These are phyloP conservation scores for Colletotrichum liriopes DNA, from an alignment of 2,329 filamentous ascomycete species.

Conservation along the genomic window DNA sequence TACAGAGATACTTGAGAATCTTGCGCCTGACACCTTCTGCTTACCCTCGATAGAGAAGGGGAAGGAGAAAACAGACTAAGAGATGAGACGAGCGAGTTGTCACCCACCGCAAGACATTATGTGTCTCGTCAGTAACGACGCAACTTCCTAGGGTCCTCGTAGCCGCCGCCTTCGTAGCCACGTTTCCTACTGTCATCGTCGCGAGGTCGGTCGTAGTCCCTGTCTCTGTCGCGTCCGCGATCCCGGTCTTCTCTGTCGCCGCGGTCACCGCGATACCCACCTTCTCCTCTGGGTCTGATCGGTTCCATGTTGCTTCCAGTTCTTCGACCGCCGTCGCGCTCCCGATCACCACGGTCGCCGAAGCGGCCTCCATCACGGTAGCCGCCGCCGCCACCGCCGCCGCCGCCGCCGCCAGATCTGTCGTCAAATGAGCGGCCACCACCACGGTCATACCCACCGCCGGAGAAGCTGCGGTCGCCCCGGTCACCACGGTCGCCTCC, in stretches of 20 bases:
- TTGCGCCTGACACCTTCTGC: conserved; percentile 43
- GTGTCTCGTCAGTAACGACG: conserved; percentile 72
- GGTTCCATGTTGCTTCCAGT: conserved; percentile 90
- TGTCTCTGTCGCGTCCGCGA: conserved; percentile 61
- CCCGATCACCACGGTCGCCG: conserved; percentile 50
- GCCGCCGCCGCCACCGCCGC: conserved; percentile 62
- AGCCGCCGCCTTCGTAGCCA: conserved; percentile 82
- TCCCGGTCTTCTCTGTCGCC: conserved; percentile 62
- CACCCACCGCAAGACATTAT: conserved; percentile 61
- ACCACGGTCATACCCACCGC: conserved; percentile 70
- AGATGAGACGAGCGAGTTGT: conserved; percentile 29
- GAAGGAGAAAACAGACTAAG: conserved; percentile 51
- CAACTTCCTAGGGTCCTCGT: conserved; percentile 83
- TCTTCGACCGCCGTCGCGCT: conserved; percentile 55
- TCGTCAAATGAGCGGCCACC: conserved; percentile 74
- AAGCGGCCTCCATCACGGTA: conserved; percentile 50
- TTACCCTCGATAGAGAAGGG: conserved; percentile 56
- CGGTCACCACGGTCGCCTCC: conserved; percentile 64
- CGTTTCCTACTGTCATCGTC: conserved; percentile 76
- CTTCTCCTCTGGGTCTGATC: conserved; percentile 76
- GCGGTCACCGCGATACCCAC: conserved; percentile 62
- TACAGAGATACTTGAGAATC: conserved; percentile 12
- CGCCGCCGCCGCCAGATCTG: conserved; percentile 59
- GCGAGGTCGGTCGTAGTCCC: conserved; percentile 69
- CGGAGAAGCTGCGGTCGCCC: conserved; percentile 58